These are phyloP conservation scores for Babjeviella inositovora DNA, from an alignment of 805 yeast genomes.

Conservation along the genomic window DNA sequence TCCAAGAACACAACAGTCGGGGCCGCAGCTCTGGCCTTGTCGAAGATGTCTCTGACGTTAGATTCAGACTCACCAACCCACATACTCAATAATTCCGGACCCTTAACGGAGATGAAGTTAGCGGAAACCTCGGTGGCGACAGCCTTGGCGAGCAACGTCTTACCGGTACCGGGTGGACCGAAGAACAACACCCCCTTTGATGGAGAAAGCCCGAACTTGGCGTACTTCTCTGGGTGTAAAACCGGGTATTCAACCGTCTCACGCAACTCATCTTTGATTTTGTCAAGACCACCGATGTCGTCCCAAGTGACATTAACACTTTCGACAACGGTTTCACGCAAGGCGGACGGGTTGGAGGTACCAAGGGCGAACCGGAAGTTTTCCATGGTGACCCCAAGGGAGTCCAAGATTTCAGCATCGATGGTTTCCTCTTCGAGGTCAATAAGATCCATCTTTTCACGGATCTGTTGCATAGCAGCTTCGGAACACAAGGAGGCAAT, in stretches of 20 bases:
- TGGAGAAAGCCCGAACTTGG: conserved; percentile 95
- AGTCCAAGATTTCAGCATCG: conserved; percentile 92
- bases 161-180: conserved; percentile 99
- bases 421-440: conserved; percentile 93
- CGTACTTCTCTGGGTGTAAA: conserved; percentile 95
- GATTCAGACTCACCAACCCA: conserved; percentile 99
- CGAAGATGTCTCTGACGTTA: conserved; percentile 93
- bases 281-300: conserved; percentile 97
- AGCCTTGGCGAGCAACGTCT: conserved; percentile 94
- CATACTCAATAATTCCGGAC: conserved; percentile 94
- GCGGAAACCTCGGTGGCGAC: conserved; percentile 99
- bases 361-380: conserved; percentile 96
- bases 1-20: conserved; percentile 98
- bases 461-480: conserved; percentile 99
- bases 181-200: conserved; percentile 96
- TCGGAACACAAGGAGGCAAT: conserved; percentile 98
- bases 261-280: conserved; percentile 89
- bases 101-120: conserved; percentile 92
- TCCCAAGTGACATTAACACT: conserved; percentile 98
- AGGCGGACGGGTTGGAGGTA: conserved; percentile 95
- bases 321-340: conserved; percentile 98
- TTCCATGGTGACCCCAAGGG: conserved; percentile 97
- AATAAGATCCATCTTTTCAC: conserved; percentile 97
- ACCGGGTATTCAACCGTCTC: conserved; percentile 99
- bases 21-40: conserved; percentile 98